Percentiles rank a stretch among this genome's conserved stretches.
phyloP scores from a whole-genome alignment of 2,329 filamentous ascomycete genomes.

The Botrytis elliptica region DNA sequence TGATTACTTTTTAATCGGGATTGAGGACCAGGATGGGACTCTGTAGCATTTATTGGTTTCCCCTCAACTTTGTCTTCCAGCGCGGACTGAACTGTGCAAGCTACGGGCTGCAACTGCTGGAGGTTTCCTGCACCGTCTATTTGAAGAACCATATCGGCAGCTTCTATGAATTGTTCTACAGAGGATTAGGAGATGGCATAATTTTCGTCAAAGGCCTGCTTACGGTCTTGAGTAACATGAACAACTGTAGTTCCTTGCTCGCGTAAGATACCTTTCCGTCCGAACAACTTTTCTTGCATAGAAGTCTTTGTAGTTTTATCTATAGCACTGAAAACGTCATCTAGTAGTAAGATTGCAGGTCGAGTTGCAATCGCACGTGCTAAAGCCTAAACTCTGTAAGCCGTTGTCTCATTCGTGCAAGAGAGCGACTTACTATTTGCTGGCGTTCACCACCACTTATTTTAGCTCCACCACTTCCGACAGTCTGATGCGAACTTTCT shows the following conservation, averaged over 20 bases:
- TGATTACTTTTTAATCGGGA: not conserved
- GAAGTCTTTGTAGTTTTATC: slow-evolving; percentile 27
- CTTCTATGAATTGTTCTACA: not conserved
- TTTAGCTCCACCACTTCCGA: slow-evolving; percentile 38
- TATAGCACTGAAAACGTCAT: slow-evolving; percentile 33
- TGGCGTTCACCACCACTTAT: slow-evolving; percentile 35
- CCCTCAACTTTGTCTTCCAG: slow-evolving; percentile 41
- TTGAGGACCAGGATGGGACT: not conserved
- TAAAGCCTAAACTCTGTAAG: slow-evolving; percentile 38
- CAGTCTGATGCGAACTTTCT: slow-evolving; percentile 13
- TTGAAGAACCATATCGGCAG: slow-evolving; percentile 37
- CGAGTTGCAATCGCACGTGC: slow-evolving; percentile 30
- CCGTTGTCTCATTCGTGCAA: slow-evolving; percentile 12
- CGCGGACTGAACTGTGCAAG: slow-evolving; percentile 38
- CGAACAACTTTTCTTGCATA: slow-evolving; percentile 25
- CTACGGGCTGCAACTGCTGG: slow-evolving; percentile 34
- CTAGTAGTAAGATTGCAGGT: slow-evolving; percentile 28
- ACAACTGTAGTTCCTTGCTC: slow-evolving; percentile 39
- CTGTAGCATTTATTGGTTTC: not conserved
- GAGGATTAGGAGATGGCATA: not conserved
- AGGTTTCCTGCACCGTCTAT: slow-evolving; percentile 44
- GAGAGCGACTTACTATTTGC: slow-evolving; percentile 28
- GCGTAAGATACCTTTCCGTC: slow-evolving; percentile 23
- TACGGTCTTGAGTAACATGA: slow-evolving; percentile 29
- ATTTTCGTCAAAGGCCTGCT: not conserved